Conservation (phyloP, 805 yeast species). For the Jamesozyma spencerorum region DNA sequence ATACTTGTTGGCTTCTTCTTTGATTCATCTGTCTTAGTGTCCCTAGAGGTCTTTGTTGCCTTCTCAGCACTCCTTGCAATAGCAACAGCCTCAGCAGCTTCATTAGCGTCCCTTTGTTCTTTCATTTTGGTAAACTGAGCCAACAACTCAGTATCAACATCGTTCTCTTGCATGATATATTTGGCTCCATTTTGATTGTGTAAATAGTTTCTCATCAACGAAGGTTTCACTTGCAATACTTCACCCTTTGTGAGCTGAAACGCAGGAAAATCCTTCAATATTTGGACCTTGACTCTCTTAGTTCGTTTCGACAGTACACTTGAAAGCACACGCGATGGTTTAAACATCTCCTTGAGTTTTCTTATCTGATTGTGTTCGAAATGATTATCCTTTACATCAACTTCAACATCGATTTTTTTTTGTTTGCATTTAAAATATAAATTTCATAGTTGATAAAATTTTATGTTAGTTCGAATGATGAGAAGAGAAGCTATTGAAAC, state of each 20-base stretch:
- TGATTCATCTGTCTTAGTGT: constrained; percentile 2
- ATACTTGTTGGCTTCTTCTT: constrained; percentile 1
- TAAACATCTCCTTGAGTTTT: too few relatives aligned
- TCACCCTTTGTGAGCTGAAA: constrained; percentile 60
- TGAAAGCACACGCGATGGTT: constrained; percentile 32
- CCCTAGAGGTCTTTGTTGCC: not conserved
- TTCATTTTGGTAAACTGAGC: constrained; percentile 3
- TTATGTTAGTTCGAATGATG: too few relatives aligned
- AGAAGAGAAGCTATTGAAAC: too few relatives aligned
- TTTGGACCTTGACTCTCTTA: constrained; percentile 59
- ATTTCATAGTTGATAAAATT: too few relatives aligned
- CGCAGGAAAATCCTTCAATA: constrained; percentile 55
- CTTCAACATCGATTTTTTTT: not conserved
- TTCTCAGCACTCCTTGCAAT: not conserved
- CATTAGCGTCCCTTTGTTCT: constrained; percentile 5
- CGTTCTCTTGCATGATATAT: constrained; percentile 38
- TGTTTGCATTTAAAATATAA: too few relatives aligned
- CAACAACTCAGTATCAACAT: constrained; percentile 15
- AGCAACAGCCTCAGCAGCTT: not conserved
- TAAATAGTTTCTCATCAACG: constrained; percentile 71
- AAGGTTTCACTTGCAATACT: constrained; percentile 64
- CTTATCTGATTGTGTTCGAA: too few relatives aligned
- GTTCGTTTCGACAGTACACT: constrained; percentile 43
- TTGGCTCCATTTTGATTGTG: constrained; percentile 67
- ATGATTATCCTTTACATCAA: not conserved